Evolutionary conservation across 352 stramenopile genomes (phyloP).

Genomic region (Phytophthora kernoviae): DNA sequence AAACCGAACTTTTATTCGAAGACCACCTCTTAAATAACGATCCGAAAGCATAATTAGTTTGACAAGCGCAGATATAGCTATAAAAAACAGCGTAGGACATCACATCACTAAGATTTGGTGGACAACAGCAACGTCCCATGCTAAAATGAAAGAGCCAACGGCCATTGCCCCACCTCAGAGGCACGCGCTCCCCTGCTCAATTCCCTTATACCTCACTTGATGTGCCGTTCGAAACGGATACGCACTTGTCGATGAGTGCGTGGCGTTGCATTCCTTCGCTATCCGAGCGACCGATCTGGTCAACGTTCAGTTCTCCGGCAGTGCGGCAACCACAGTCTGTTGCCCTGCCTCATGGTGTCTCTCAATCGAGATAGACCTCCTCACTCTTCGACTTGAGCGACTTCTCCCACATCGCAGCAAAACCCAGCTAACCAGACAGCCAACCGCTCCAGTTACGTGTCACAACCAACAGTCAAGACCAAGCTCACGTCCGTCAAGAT

Average conservation of each 20-base stretch:
- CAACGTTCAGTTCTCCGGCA: conserved; percentile 7
- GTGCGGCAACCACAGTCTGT: not conserved
- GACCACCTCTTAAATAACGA: too few species aligned
- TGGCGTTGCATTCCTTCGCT: conserved; percentile 13
- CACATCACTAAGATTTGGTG: not conserved
- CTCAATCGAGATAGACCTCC: not conserved
- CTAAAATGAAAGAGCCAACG: not conserved
- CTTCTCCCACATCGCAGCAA: not conserved
- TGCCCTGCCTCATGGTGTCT: not conserved
- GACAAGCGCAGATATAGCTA: too few species aligned
- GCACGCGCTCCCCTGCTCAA: too few species aligned
- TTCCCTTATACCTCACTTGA: not conserved
- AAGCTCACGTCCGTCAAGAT: not conserved
- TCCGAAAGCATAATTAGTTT: too few species aligned
- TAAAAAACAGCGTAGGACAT: not conserved
- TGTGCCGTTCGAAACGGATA: conserved; percentile 11
- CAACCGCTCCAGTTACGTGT: not conserved
- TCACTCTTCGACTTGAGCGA: conserved; percentile 13
- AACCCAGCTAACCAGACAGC: conserved; percentile 2
- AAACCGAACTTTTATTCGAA: too few species aligned
- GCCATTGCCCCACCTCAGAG: too few species aligned
- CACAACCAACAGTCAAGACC: not conserved
- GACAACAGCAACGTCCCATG: not conserved
- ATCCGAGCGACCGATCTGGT: conserved; percentile 16
- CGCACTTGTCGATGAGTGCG: not conserved